Percentiles rank a stretch among this genome's conserved stretches.
These are phyloP conservation scores for Metschnikowia proteae DNA, from an alignment of 805 yeast species.

Conservation along the genomic window DNA sequence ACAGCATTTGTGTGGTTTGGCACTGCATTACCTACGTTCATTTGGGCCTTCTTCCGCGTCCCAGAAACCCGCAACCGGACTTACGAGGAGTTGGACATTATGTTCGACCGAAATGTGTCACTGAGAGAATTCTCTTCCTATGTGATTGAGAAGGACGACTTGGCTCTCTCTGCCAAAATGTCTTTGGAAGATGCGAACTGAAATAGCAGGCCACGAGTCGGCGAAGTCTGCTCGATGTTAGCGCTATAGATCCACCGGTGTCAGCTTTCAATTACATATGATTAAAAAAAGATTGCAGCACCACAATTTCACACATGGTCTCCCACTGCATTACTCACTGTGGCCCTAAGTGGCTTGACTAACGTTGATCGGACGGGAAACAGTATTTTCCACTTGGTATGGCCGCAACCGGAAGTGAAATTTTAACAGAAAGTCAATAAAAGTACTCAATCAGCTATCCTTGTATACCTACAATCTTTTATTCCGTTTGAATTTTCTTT, in stretches of 20 bases:
- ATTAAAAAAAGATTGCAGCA: no score
- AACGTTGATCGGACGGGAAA: no score
- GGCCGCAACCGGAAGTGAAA: no score
- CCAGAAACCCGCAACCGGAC: conserved; percentile 11
- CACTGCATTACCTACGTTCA: conserved; percentile 17
- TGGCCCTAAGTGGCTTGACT: no score
- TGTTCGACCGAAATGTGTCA: conserved; percentile 10
- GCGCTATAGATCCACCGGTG: neutral
- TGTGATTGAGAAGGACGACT: conserved; percentile 4
- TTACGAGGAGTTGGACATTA: conserved; percentile 11
- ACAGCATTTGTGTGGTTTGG: conserved; percentile 13
- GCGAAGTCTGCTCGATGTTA: neutral
- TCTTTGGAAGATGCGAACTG: neutral
- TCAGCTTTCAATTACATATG: neutral
- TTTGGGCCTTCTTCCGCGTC: conserved; percentile 28
- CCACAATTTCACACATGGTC: no score
- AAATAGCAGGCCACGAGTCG: neutral
- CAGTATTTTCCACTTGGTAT: no score
- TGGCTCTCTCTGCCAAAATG: conserved; percentile 3
- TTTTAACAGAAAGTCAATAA: no score
- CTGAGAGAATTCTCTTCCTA: conserved; percentile 5
- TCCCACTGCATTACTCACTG: no score
- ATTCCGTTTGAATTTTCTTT: no score
- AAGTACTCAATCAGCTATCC: no score
- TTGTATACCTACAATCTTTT: no score